These are phyloP conservation scores for Chrysoporthe cubensis DNA, from an alignment of 2,329 filamentous ascomycete genomes.

Conservation along the genomic window DNA sequence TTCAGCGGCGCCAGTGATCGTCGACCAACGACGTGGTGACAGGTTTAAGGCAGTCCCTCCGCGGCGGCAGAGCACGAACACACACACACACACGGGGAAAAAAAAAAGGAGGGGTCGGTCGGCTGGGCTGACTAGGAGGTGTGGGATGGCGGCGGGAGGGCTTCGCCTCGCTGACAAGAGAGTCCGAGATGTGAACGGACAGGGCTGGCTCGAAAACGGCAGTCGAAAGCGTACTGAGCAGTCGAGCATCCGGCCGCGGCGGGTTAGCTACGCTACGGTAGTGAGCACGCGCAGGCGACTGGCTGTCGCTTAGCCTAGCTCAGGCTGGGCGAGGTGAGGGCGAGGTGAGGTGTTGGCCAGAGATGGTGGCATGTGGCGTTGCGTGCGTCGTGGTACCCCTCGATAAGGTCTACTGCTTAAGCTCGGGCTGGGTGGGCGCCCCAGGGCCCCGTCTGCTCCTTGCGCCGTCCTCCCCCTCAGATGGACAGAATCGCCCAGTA, in stretches of 20 bases:
- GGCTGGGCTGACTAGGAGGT: background rate
- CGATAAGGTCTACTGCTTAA: background rate
- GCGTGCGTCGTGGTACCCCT: conserved; percentile 11
- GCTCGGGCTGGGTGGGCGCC: conserved; percentile 7
- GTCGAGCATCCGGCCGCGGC: background rate
- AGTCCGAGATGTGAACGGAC: background rate
- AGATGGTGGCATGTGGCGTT: conserved; percentile 1
- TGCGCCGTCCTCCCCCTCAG: too few species aligned
- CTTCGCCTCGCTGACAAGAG: background rate
- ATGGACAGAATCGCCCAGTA: too few species aligned
- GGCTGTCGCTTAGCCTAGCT: background rate
- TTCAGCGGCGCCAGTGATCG: conserved; percentile 1
- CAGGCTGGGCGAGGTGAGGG: background rate
- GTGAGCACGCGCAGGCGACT: background rate
- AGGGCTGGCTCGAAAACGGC: conserved; percentile 3
- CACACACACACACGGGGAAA: too few species aligned
- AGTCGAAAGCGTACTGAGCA: background rate
- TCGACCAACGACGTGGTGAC: conserved; percentile 2
- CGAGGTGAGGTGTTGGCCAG: conserved; percentile 1
- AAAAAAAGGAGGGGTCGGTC: conserved; percentile 14
- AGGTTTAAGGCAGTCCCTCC: background rate
- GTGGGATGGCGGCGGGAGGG: conserved; percentile 1
- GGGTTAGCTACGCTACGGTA: background rate
- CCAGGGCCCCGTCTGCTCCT: background rate
- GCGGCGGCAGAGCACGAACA: background rate